Base-by-base conservation (phyloP, 805 yeast species). In the Cyberlindnera mycetangii region DNA sequence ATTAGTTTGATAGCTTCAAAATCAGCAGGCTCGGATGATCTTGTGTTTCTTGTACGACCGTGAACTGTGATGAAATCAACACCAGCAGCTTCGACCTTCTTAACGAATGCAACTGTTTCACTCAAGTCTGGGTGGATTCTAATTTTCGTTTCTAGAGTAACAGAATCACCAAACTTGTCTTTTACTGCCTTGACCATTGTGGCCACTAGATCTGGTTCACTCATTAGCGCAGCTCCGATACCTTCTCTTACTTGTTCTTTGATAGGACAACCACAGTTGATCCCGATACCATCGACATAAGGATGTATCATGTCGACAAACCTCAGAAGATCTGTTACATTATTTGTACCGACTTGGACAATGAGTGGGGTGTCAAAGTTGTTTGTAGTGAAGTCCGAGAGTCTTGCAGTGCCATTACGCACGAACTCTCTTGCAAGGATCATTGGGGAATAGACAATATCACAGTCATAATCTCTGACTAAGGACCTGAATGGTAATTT, bases 181-280 rank as follows among this genome's bases (percentile, higher is more conserved):
- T 90, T 90, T 21, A 89, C 95, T 1, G 89, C 88, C 35, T 71
- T 67, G 7, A 93, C 96, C 96, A 93, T 86, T 3, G 75, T 72
- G 1, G 90, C 78, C 5, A 93, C 93, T 39, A 81, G 68, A 30
- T 87, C 89, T 2, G 90, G 85, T 50, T 86, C 82, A 21, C 82
- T 72, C 87, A 93, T 90, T 45, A 93, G 71, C 0, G 97, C 97
- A 2, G 97, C 97, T 5, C 99, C 99, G 14, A 93, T 90, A 19
- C 98, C 99, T 62, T 89, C 97, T 35, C 96, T 73, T 12, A 88
- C 86, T 63, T 93, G 98, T 52, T 92, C 98, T 50, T 83, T 85
- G 41, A 93, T 89, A 1, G 99, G 99, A 67, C 99, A 93, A 0
- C 99, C 99, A 65, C 98, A 93, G 69, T 93, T 93, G 46, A 93